Evolutionary conservation across 306 rosid genomes (phyloP).

Genomic region (Acacia crassicarpa): DNA sequence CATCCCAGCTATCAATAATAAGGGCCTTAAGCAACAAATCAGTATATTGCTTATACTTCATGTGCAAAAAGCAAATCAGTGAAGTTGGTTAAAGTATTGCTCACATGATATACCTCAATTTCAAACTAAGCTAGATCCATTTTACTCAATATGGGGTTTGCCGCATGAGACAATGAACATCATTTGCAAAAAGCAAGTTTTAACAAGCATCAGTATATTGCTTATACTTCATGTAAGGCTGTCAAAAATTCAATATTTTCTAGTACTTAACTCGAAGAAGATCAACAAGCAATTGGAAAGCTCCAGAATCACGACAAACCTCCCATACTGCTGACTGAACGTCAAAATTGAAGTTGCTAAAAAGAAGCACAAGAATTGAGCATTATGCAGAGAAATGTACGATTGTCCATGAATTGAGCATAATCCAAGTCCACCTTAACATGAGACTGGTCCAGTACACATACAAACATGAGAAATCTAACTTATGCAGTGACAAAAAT

Average conservation of each 20-base stretch:
- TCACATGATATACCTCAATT: constrained; percentile 5
- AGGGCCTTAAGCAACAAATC: constrained; percentile 50
- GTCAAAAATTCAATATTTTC: constrained; percentile 7
- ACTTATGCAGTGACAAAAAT: no score
- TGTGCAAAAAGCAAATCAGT: background rate
- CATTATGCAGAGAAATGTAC: no score
- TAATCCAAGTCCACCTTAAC: no score
- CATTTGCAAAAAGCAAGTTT: constrained; percentile 19
- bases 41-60: constrained; percentile 35
- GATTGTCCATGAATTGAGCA: no score
- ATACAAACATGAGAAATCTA: no score
- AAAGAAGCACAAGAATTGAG: no score
- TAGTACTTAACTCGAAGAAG: constrained; percentile 66
- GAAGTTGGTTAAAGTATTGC: constrained; percentile 29
- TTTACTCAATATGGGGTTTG: constrained; percentile 13
- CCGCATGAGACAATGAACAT: constrained; percentile 7
- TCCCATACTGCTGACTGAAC: constrained; percentile 93
- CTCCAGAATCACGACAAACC: constrained; percentile 93
- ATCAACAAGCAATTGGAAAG: constrained; percentile 87
- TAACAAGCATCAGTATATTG: constrained; percentile 25
- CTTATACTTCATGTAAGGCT: background rate
- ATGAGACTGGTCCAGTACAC: no score
- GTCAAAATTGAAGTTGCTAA: constrained; percentile 28
- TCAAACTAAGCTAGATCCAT: background rate
- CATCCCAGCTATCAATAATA: constrained; percentile 42